Base-by-base conservation (phyloP, 495 filamentous ascomycete genomes). In the Xylaria longipes region DNA sequence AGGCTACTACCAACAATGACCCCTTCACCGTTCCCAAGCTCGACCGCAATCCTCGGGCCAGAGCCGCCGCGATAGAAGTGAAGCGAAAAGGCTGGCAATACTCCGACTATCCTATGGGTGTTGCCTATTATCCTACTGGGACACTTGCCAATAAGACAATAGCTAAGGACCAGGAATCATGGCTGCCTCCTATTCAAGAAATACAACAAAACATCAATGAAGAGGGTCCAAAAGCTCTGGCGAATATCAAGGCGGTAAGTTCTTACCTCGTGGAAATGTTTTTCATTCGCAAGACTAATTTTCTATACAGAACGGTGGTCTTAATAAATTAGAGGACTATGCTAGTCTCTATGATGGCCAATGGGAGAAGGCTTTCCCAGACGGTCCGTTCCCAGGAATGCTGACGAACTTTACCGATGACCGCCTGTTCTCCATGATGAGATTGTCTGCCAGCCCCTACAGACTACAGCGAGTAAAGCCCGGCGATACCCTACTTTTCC, bases 371-470 rank as follows among this genome's bases (percentile, higher is more conserved):
- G 71, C 74, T 5, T 76, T 79, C 29, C 80, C 80, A 0, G 29
- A 15, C 31, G 78, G 80, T 0, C 63, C 76, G 11, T 69, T 63
- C 45, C 73, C 71, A 41, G 81, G 81, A 41, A 74, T 75, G 31
- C 39, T 77, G 29, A 74, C 77, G 14, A 83, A 83, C 68, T 83
- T 77, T 70, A 83, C 81, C 15, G 70, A 81, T 48, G 81, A 83
- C 52, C 72, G 81, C 3, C 58, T 77, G 22, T 82, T 83, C 71
- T 81, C 80, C 1, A 82, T 83, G 80, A 78, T 82, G 65, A 70
- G 80, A 33, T 67, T 83, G 41, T 81, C 79, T 27, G 62, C 64
- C 48, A 80, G 74, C 43, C 80, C 80, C 6, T 83, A 80, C 57
- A 57, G 70, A 31, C 54, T 80, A 43, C 69, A 69, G 45, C 73